These are phyloP conservation scores for Berberis thunbergii DNA, from an alignment of 164 flowering plant genomes.

Conservation along the genomic window DNA sequence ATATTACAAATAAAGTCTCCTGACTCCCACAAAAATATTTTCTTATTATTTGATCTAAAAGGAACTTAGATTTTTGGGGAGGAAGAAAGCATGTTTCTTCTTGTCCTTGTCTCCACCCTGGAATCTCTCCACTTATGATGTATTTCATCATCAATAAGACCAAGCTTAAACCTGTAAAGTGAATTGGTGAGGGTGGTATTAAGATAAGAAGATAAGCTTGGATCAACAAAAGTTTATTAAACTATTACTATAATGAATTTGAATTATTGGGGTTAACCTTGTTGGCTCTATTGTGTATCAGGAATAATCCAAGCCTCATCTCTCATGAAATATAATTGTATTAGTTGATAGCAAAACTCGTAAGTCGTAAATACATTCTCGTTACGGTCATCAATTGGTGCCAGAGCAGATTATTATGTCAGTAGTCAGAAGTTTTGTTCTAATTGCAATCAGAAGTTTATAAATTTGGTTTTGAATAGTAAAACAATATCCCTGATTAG, in stretches of 20 bases:
- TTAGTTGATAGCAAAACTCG: too few relatives aligned
- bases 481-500: too few relatives aligned
- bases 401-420: too few relatives aligned
- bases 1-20: background rate
- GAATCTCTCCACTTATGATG: constrained; percentile 28
- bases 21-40: constrained; percentile 19
- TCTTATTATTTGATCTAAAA: constrained; percentile 12
- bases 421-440: too few relatives aligned
- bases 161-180: constrained; percentile 16
- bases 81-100: constrained; percentile 37
- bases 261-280: constrained; percentile 9
- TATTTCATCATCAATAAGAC: constrained; percentile 33
- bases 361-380: too few relatives aligned
- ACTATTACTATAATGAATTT: background rate
- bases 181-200: constrained; percentile 12
- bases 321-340: background rate
- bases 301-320: background rate
- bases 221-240: background rate
- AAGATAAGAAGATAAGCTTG: constrained; percentile 16
- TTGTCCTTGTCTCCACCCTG: constrained; percentile 30
- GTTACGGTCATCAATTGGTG: too few relatives aligned
- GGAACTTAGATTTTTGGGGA: constrained; percentile 27
- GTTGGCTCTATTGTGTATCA: background rate
- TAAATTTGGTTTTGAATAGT: too few relatives aligned
- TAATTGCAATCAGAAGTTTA: too few relatives aligned